Evolutionary conservation across 176 grass and related monocot species (phyloP).

Genomic region (Cenchrus purpureus): DNA sequence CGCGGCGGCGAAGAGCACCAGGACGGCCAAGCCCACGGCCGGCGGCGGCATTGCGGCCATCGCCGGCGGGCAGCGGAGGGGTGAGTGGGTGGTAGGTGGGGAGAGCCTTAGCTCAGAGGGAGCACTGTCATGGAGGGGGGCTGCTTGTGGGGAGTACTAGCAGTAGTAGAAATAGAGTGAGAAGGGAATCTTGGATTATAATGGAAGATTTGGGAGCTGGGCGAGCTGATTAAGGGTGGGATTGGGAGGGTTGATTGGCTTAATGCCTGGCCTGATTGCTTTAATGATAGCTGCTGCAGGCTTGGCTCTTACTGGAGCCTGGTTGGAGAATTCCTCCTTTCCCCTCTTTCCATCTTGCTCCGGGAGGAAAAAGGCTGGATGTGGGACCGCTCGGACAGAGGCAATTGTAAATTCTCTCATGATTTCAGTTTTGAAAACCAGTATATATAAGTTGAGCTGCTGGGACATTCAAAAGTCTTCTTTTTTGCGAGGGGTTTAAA

Average conservation of each 20-base stretch:
- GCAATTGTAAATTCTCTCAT: conserved; percentile 16
- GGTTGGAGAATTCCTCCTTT: conserved; percentile 56
- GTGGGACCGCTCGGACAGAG: conserved; percentile 30
- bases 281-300: conserved; percentile 46
- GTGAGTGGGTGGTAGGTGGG: conserved; percentile 17
- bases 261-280: conserved; percentile 52
- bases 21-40: conserved; percentile 42
- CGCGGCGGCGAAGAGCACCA: conserved; percentile 8
- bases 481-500: neutral
- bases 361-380: conserved; percentile 36
- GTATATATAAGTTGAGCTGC: conserved; percentile 18
- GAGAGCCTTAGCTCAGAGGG: conserved; percentile 38
- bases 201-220: conserved; percentile 61
- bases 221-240: conserved; percentile 21
- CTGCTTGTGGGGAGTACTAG: conserved; percentile 35
- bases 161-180: conserved; percentile 48
- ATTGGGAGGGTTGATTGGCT: conserved; percentile 32
- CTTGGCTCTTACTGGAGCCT: conserved; percentile 54
- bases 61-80: conserved; percentile 31
- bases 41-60: conserved; percentile 56
- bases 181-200: conserved; percentile 66
- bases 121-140: conserved; percentile 37
- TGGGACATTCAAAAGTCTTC: neutral
- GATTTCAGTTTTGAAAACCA: conserved; percentile 27
- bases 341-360: conserved; percentile 35